Evolutionary conservation across 208 protist species (phyloP), one percentile per base, ranked within the genome.

Genomic region (Crithidia brevicula): DNA sequence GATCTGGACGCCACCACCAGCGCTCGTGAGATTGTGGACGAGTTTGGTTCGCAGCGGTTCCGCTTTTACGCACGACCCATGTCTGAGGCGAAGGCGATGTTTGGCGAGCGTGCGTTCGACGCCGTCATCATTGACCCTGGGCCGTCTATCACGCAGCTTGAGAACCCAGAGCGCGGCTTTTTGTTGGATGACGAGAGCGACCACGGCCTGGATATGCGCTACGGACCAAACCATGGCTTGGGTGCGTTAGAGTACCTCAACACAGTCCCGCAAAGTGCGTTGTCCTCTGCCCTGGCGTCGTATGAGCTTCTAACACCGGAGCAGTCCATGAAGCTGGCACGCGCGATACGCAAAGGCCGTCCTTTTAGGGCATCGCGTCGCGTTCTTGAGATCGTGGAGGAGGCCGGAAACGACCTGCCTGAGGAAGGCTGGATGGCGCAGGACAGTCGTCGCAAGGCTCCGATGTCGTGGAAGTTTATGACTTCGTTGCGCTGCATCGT

Each of bases 81-180:
- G 87, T 96, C 91, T 4, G 86, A 93, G 64, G 80, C 82, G 5
- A 74, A 83, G 34, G 68, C 79, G 25, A 85, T 96, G 85, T 96
- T 96, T 72, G 91, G 91, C 13, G 88, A 94, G 72, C 51, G 82
- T 0, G 58, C 81, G 10, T 96, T 96, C 69, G 91, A 96, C 50
- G 84, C 91, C 23, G 79, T 96, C 4, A 87, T 96, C 73, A 94
- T 96, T 31, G 91, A 96, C 63, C 71, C 88, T 23, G 91, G 91
- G 0, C 86, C 88, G 4, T 94, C 91, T 7, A 20, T 82, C 2
- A 91, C 86, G 18, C 91, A 96, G 52, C 73, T 94, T 4, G 88
- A 85, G 62, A 75, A 94, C 50, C 88, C 88, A 1, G 81, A 78
- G 47, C 78, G 91, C 11, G 91, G 91, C 10, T 94, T 96, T 80